Base-by-base conservation (phyloP, 345 rosid genomes). In the Erysimum cheiranthoides region DNA sequence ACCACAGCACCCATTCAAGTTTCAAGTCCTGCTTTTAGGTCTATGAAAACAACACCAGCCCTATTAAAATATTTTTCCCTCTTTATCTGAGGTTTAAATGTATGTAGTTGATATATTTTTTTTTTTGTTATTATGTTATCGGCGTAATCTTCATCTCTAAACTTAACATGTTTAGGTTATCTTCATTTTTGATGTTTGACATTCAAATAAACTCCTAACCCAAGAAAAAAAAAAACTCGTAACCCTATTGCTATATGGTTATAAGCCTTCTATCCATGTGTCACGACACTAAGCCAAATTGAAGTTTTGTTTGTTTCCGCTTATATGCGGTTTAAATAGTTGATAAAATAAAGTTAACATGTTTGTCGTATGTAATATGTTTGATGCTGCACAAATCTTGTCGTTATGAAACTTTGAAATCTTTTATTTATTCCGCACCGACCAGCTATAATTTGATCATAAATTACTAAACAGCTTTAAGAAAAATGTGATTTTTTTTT, bases 351-450 rank as follows among this genome's bases (percentile, higher is more conserved):
- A 46, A 10, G 46, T 59, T 34, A 46, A 9, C n/a, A 27, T 51
- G 68, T 38, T 71, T 60, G 67, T 60, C 59, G 49, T 47, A 27
- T 25, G 35, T 47, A 35, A 40, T 18, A 18, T 35, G 34, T 70
- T 32, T 70, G 43, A 31, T 57, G 30, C 39, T 25, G 17, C 49
- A 60, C 12, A 60, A 47, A 60, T 60, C 28, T 21, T 47, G 45
- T 38, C 4, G n/a, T 13, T 51, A 12, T 1, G 12, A 11, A 47
- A 18, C 17, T 46, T 34, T 35, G 25, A 13, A 59, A 21, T 18
- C 11, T 53, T 52, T 12, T 30, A 62, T 69, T 21, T 43, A 40
- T 31, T 43, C 53, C 5, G 18, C 39, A 70, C 64, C 51, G 43
- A 69, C 30, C 38, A 30, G 40, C 53, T 56, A 54, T 34, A 42